These are phyloP conservation scores for Ogataea ganodermae DNA, from an alignment of 805 yeast genomes.

Conservation along the genomic window DNA sequence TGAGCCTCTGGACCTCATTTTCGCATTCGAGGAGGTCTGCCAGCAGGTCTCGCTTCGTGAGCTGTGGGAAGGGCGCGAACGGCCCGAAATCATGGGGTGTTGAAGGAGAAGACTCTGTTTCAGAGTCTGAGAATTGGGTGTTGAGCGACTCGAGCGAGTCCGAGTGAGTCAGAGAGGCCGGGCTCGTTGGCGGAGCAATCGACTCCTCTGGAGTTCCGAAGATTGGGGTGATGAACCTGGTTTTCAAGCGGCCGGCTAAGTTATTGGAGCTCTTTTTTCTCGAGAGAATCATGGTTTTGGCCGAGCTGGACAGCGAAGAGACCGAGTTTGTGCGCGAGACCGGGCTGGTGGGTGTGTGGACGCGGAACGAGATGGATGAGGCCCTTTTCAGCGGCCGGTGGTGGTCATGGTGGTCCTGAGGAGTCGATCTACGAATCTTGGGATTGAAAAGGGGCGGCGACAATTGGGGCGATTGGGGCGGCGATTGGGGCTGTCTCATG, in stretches of 20 bases:
- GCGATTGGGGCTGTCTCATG: not conserved
- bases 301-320: constrained; percentile 18
- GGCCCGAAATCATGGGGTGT: constrained; percentile 12
- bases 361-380: constrained; percentile 28
- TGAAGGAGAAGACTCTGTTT: constrained; percentile 11
- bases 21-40: constrained; percentile 21
- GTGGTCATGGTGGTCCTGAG: constrained; percentile 1
- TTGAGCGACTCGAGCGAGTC: constrained; percentile 13
- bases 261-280: constrained; percentile 17
- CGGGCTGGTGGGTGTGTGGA: constrained; percentile 20
- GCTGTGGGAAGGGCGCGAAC: not conserved
- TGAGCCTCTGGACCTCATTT: constrained; percentile 16
- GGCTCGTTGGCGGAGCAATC: constrained; percentile 9
- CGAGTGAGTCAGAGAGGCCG: constrained; percentile 1
- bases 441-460: not conserved
- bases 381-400: constrained; percentile 34
- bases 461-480: constrained; percentile 1
- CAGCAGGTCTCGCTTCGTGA: constrained; percentile 12
- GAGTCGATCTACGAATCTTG: not conserved
- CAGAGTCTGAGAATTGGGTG: constrained; percentile 16
- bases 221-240: constrained; percentile 24
- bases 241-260: constrained; percentile 11
- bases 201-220: constrained; percentile 23
- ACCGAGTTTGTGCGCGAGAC: constrained; percentile 16
- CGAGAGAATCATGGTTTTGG: constrained; percentile 17